Evolutionary conservation across 2,329 filamentous ascomycete species (phyloP).

Genomic region (Penicillium expansum): DNA sequence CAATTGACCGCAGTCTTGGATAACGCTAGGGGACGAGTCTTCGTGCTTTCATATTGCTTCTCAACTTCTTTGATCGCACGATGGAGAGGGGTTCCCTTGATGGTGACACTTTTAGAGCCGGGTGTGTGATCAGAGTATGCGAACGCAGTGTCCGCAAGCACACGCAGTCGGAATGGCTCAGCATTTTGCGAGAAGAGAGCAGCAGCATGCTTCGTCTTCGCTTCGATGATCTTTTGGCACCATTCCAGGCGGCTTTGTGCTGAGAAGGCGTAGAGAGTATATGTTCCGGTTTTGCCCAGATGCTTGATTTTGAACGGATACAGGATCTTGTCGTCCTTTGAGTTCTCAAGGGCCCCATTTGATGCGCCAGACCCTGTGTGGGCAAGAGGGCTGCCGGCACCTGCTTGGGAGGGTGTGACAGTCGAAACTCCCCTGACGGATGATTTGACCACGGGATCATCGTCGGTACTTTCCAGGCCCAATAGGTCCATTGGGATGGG

Average conservation of each 20-base stretch:
- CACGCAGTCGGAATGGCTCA: constrained; percentile 87
- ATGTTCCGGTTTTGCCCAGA: constrained; percentile 80
- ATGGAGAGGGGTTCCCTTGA: constrained; percentile 87
- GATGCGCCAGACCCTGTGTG: constrained; percentile 69
- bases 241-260: constrained; percentile 76
- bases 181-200: constrained; percentile 88
- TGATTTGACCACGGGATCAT: constrained; percentile 82
- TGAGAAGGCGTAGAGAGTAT: constrained; percentile 81
- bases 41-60: constrained; percentile 62
- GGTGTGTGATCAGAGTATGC: constrained; percentile 46
- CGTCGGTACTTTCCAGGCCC: constrained; percentile 86
- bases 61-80: constrained; percentile 88
- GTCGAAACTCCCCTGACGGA: constrained; percentile 67
- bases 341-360: constrained; percentile 50
- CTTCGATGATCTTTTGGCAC: constrained; percentile 90
- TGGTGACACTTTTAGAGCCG: constrained; percentile 67
- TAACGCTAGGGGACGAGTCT: constrained; percentile 68
- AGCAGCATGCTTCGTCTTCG: constrained; percentile 89
- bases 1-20: constrained; percentile 89
- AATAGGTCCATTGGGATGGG: constrained; percentile 96
- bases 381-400: constrained; percentile 50
- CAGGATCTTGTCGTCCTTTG: constrained; percentile 75
- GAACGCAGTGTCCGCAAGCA: constrained; percentile 91
- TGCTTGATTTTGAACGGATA: constrained; percentile 97
- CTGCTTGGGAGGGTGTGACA: constrained; percentile 52